Percentiles rank a stretch among this genome's conserved stretches.
These are phyloP conservation scores for Ascochyta fabae DNA, from an alignment of 2,329 filamentous ascomycete genomes.

Conservation along the genomic window DNA sequence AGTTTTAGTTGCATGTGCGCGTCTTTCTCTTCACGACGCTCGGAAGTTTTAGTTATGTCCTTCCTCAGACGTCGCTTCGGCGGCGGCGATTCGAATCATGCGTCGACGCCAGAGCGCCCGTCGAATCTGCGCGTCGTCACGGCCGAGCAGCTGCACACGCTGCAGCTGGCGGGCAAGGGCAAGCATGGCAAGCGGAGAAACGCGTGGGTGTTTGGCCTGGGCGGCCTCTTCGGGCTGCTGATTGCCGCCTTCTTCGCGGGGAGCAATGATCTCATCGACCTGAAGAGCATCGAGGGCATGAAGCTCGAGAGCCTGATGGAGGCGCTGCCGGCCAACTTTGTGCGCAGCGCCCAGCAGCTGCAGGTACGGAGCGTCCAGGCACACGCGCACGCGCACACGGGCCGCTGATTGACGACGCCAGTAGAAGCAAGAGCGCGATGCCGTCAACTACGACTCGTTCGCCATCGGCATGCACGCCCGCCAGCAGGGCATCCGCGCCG, in stretches of 20 bases:
- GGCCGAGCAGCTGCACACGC: conserved; percentile 57
- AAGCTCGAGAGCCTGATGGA: conserved; percentile 88
- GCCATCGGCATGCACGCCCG: conserved; percentile 84
- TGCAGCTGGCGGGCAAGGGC: conserved; percentile 48
- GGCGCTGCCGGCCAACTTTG: conserved; percentile 82
- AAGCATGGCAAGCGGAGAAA: conserved; percentile 70
- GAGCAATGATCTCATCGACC: conserved; percentile 85
- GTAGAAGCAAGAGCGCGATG: conserved; percentile 83
- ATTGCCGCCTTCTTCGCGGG: conserved; percentile 88
- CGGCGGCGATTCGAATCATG: conserved; percentile 36
- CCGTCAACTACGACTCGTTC: conserved; percentile 92
- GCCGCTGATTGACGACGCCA: conserved; percentile 34
- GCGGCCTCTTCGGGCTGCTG: conserved; percentile 89
- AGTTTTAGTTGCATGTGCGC: neutral
- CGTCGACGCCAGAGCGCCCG: conserved; percentile 28
- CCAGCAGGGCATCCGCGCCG: conserved; percentile 77
- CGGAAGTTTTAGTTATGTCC: conserved; percentile 35
- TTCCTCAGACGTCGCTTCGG: conserved; percentile 48
- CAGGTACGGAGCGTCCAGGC: conserved; percentile 62
- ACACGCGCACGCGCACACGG: neutral
- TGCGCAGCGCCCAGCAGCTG: conserved; percentile 85
- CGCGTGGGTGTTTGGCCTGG: conserved; percentile 84
- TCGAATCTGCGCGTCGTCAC: conserved; percentile 61
- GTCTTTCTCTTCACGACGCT: too few relatives aligned
- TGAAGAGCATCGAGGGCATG: conserved; percentile 72